Conservation (phyloP, 768 basidiomycete species). For the Phaffia australis region DNA sequence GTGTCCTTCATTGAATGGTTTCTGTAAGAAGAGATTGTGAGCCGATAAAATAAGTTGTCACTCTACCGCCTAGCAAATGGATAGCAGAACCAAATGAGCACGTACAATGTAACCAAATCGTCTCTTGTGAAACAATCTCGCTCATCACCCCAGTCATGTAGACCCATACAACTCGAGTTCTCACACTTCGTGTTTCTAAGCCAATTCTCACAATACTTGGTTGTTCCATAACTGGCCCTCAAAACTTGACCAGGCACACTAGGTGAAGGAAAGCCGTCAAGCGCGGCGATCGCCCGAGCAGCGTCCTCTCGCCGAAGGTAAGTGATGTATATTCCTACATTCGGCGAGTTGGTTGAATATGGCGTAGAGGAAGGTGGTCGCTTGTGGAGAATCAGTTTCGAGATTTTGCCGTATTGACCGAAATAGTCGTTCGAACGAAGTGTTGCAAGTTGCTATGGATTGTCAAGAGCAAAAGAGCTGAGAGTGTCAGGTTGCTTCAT, state of each 20-base stretch:
- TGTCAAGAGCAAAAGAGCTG: conserved; percentile 14
- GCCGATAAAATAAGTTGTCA: background rate
- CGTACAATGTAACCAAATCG: conserved; percentile 80
- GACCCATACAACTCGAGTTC: conserved; percentile 70
- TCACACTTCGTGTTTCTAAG: conserved; percentile 72
- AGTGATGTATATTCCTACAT: conserved; percentile 88
- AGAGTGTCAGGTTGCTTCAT: background rate
- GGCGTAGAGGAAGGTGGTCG: conserved; percentile 44
- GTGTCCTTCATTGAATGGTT: conserved; percentile 90
- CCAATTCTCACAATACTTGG: conserved; percentile 95
- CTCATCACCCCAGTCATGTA: conserved; percentile 98
- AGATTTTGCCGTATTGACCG: conserved; percentile 96
- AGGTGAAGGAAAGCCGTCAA: conserved; percentile 86
- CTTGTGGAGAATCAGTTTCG: conserved; percentile 86
- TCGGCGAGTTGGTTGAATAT: conserved; percentile 26
- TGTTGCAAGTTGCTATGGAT: conserved; percentile 49
- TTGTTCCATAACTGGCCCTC: conserved; percentile 89
- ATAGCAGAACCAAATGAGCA: conserved; percentile 23
- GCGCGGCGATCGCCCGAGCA: conserved; percentile 76
- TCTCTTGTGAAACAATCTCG: conserved; percentile 96
- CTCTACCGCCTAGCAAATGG: conserved; percentile 13
- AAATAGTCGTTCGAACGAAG: conserved; percentile 92
- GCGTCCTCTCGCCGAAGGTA: conserved; percentile 92
- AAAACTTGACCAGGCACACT: conserved; percentile 77
- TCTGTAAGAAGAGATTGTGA: conserved; percentile 40